Evolutionary conservation across 139 green algal species (phyloP).

Genomic region (Pseudopediastrum boryanum): DNA sequence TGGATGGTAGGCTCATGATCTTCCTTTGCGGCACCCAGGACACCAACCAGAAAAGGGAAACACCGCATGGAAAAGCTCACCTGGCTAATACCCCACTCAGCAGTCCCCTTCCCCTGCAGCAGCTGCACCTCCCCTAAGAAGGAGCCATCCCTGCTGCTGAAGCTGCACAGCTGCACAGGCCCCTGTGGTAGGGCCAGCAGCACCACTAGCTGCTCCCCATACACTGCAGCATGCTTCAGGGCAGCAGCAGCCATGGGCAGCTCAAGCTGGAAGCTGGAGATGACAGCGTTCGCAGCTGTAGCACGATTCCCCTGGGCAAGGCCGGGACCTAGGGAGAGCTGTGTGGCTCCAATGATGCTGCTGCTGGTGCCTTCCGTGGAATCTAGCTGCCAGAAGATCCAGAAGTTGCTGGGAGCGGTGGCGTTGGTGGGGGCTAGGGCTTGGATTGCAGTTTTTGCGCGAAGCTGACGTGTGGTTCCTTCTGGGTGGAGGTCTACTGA

Average conservation of each 20-base stretch:
- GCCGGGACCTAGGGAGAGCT: neutral
- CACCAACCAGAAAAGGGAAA: too few relatives aligned
- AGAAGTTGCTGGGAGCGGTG: too few relatives aligned
- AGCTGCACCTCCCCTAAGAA: constrained; percentile 20
- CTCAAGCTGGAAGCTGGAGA: constrained; percentile 21
- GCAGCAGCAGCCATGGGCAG: constrained; percentile 13
- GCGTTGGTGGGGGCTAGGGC: neutral
- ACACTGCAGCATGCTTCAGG: constrained; percentile 17
- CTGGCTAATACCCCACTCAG: constrained; percentile 20
- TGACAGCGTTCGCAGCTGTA: neutral
- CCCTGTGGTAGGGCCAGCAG: neutral
- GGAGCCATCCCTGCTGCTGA: neutral
- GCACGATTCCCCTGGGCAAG: neutral
- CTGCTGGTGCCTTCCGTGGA: neutral
- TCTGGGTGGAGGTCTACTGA: constrained; percentile 3
- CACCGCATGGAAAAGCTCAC: too few relatives aligned
- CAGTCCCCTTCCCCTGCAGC: constrained; percentile 21
- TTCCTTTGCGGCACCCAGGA: too few relatives aligned
- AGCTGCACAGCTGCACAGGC: neutral
- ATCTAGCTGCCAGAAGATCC: too few relatives aligned
- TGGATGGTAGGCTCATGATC: too few relatives aligned
- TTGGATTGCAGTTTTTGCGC: neutral
- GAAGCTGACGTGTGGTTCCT: constrained; percentile 7
- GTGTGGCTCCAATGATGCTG: neutral
- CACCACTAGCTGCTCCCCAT: constrained; percentile 20